Evolutionary conservation across 192 early-diverging fungal species (phyloP), one percentile per base, ranked within the genome.

Genomic region (Mortierella claussenii): DNA sequence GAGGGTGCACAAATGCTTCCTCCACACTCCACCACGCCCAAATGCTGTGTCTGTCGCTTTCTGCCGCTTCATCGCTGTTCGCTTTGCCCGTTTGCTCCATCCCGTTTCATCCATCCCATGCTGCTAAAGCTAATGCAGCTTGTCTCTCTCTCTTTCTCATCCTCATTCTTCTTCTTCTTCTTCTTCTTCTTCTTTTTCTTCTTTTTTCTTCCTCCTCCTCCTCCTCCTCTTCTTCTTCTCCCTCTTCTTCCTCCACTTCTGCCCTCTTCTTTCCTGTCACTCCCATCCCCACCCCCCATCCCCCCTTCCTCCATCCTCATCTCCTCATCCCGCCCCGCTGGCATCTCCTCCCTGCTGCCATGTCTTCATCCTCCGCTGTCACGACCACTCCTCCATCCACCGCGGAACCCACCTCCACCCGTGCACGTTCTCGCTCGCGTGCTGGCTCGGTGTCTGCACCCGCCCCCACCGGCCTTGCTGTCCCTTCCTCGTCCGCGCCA

Each of bases 381-480:
- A 26, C 46, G 24, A 51, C 55, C 34, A 49, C 48, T 40, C 56
- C 55, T 51, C 47, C 65, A 37, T 44, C 69, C 15, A 26, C 30
- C 48, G 17, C 47, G 12, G n/a, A n/a, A n/a, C n/a, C n/a, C n/a
- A n/a, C n/a, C n/a, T 24, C 48, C 4, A 69, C 57, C 33, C 69
- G 69, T 53, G 54, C 69, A 5, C 69, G 69, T 18, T 71, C 63
- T 23, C 64, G 73, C 53, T 67, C 73, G 5, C 64, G 64, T 42
- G 53, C 64, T 23, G 64, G 65, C 32, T 76, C 73, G 1, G 58
- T 62, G 15, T 67, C 73, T 11, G 51, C 48, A 10, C 54, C 69
- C 31, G 52, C 30, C 8, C 26, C 59, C 50, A 65, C 44, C 32
- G 69, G 55, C 6, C 52, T 71, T 45, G 18, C 27, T 13, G 37